Conservation (phyloP, 805 yeast genomes). For the Diddensiella santjacobensis region DNA sequence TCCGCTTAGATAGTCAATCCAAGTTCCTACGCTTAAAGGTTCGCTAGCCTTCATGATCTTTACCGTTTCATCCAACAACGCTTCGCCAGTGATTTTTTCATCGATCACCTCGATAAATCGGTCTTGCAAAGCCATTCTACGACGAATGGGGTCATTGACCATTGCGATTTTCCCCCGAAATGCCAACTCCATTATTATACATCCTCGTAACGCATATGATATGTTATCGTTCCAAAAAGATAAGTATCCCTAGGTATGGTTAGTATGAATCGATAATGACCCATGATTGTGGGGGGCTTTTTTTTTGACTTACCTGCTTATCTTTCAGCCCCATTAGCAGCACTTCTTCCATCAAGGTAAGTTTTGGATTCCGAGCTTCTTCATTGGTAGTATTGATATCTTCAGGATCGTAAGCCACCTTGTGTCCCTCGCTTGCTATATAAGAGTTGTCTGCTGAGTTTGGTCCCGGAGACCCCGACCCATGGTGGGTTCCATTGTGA, state of each 20-base stretch:
- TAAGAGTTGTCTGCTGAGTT: background rate
- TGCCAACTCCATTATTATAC: slow-evolving; percentile 88
- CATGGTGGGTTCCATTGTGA: slow-evolving; percentile 2
- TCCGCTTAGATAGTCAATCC: slow-evolving; percentile 90
- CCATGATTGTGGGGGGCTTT: background rate
- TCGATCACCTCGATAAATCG: slow-evolving; percentile 84
- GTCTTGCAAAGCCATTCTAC: slow-evolving; percentile 83
- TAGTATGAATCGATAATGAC: no score
- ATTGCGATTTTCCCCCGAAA: slow-evolving; percentile 84
- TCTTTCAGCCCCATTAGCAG: slow-evolving; percentile 89
- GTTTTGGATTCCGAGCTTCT: slow-evolving; percentile 55
- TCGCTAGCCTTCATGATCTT: slow-evolving; percentile 85
- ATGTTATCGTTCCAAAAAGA: slow-evolving; percentile 98
- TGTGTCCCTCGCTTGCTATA: slow-evolving; percentile 41
- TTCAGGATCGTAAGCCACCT: slow-evolving; percentile 77
- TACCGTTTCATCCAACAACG: slow-evolving; percentile 86
- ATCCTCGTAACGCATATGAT: slow-evolving; percentile 92
- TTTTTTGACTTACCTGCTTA: slow-evolving; percentile 47
- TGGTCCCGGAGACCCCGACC: slow-evolving; percentile 1
- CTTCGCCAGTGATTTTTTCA: slow-evolving; percentile 88
- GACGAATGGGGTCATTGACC: slow-evolving; percentile 88
- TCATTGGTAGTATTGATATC: slow-evolving; percentile 48
- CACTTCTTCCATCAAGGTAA: slow-evolving; percentile 96
- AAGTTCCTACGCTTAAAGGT: slow-evolving; percentile 72
- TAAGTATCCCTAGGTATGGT: slow-evolving; percentile 56